Conservation (phyloP, 805 yeast species). For the Yamadazyma endophytica region DNA sequence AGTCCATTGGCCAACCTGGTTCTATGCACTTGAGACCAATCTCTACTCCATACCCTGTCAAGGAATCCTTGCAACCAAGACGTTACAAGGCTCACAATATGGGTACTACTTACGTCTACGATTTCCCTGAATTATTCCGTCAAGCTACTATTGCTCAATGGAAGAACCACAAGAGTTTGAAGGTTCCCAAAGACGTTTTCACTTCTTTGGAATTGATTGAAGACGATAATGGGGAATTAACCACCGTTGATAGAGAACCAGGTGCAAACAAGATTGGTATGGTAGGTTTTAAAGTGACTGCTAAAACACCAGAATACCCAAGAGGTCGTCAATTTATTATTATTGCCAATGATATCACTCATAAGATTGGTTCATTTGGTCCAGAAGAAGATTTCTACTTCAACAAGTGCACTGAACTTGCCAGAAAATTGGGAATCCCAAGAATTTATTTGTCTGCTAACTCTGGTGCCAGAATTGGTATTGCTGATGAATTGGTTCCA, state of each 20-base stretch:
- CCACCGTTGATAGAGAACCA: slow-evolving; percentile 91
- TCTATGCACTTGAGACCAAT: slow-evolving; percentile 96
- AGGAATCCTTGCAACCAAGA: slow-evolving; percentile 97
- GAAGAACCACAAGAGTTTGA: slow-evolving; percentile 59
- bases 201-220: slow-evolving; percentile 79
- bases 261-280: slow-evolving; percentile 96
- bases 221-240: slow-evolving; percentile 69
- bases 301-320: slow-evolving; percentile 96
- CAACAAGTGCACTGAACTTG: slow-evolving; percentile 87
- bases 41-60: slow-evolving; percentile 94
- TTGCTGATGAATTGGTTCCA: slow-evolving; percentile 94
- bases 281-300: slow-evolving; percentile 92
- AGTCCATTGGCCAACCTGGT: slow-evolving; percentile 91
- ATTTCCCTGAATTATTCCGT: slow-evolving; percentile 97
- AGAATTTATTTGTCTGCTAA: slow-evolving; percentile 94
- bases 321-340: slow-evolving; percentile 90
- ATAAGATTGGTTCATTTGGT: slow-evolving; percentile 97
- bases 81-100: slow-evolving; percentile 96
- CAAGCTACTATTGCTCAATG: slow-evolving; percentile 86
- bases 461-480: slow-evolving; percentile 98
- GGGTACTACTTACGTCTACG: slow-evolving; percentile 98
- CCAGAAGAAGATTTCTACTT: slow-evolving; percentile 93
- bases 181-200: slow-evolving; percentile 75
- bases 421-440: slow-evolving; percentile 89
- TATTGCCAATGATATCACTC: slow-evolving; percentile 96